A percentile compares a stretch with the other conserved stretches of the same genome.
Evolutionary conservation across 148 eudicot species (phyloP).

Genomic region (Rhododendron mucronatum): DNA sequence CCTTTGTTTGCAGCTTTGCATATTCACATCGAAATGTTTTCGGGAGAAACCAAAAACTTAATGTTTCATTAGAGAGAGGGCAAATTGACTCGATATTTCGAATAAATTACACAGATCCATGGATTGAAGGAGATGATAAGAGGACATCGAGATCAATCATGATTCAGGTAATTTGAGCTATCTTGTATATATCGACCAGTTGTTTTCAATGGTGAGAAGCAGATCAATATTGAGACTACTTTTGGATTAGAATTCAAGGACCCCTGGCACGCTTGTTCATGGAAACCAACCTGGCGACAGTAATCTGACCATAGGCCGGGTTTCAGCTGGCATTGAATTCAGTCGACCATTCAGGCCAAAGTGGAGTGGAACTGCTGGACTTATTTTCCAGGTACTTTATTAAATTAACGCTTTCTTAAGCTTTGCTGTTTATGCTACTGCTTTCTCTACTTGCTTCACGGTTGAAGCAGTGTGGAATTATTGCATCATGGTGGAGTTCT

Average conservation of each 20-base stretch:
- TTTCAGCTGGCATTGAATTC: conserved; percentile 86
- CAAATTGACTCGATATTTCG: conserved; percentile 92
- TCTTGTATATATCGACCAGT: background rate
- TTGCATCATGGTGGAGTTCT: background rate
- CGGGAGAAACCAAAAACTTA: conserved; percentile 93
- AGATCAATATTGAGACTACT: background rate
- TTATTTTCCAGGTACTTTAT: conserved; percentile 74
- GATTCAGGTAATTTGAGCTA: conserved; percentile 60
- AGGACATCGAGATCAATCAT: conserved; percentile 89
- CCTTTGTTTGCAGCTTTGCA: conserved; percentile 71
- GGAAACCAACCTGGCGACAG: conserved; percentile 73
- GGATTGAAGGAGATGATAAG: conserved; percentile 99
- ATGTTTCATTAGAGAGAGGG: conserved; percentile 94
- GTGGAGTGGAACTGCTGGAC: conserved; percentile 98
- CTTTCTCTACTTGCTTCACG: background rate
- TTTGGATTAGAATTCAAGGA: conserved; percentile 71
- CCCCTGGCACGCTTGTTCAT: conserved; percentile 93
- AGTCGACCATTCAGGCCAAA: conserved; percentile 90
- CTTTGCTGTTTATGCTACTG: background rate
- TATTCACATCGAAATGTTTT: conserved; percentile 90
- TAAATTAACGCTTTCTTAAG: background rate
- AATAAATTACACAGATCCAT: conserved; percentile 89
- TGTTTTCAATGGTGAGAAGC: background rate
- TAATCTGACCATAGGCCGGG: conserved; percentile 78
- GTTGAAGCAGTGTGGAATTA: background rate